Conservation (phyloP, 371 early-diverging fungal species). For the Zychaea mexicana region DNA sequence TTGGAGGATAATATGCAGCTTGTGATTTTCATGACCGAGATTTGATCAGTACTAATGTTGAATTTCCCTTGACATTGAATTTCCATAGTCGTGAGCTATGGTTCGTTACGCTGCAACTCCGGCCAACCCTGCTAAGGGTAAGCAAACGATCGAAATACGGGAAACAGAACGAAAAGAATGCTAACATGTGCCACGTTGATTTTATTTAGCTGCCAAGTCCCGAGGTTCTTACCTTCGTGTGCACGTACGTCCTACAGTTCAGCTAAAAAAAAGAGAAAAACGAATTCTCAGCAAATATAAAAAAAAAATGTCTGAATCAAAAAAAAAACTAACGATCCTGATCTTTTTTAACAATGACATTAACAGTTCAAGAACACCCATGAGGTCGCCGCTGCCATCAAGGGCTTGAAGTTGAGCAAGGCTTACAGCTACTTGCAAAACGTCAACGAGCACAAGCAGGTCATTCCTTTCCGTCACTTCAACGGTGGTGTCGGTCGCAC, state of each 20-base stretch:
- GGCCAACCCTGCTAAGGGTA: conserved; percentile 58
- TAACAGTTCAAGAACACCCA: conserved; percentile 94
- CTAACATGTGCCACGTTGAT: background rate
- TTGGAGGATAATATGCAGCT: no score
- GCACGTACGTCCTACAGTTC: conserved; percentile 79
- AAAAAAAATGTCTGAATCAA: conserved; percentile 16
- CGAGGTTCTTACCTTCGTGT: conserved; percentile 97
- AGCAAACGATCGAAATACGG: conserved; percentile 13
- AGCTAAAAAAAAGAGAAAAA: no score
- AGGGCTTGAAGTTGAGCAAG: conserved; percentile 93
- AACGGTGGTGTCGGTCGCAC: conserved; percentile 96
- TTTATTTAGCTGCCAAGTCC: conserved; percentile 82
- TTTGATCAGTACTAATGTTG: background rate
- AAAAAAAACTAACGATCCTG: background rate
- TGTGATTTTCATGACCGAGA: no score
- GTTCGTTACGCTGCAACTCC: conserved; percentile 65
- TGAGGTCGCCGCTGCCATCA: conserved; percentile 96
- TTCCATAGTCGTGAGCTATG: conserved; percentile 26
- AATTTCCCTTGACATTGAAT: background rate
- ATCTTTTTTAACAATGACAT: conserved; percentile 2
- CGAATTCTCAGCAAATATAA: no score
- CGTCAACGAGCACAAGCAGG: conserved; percentile 95
- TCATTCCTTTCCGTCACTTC: conserved; percentile 97
- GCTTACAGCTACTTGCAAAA: conserved; percentile 94
- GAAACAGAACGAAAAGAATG: background rate